Percentiles rank a stretch among this genome's conserved stretches.
These are phyloP conservation scores for Emericellopsis atlantica DNA, from an alignment of 2,329 filamentous ascomycete species.

Conservation along the genomic window DNA sequence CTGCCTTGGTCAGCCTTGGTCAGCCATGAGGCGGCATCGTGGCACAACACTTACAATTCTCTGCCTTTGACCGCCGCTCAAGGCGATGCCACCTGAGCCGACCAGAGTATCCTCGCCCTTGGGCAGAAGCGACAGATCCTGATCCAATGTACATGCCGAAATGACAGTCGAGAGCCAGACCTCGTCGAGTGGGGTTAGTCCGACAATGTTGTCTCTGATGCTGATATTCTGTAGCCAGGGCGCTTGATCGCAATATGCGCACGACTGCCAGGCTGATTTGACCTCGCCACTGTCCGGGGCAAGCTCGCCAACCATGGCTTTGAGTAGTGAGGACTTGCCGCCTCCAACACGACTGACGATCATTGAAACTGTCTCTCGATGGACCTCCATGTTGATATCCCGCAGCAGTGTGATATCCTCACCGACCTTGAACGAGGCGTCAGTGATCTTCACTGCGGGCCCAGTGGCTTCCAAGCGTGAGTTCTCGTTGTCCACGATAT, in stretches of 20 bases:
- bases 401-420: slow-evolving; percentile 9
- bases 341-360: slow-evolving; percentile 21
- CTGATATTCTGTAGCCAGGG: slow-evolving; percentile 29
- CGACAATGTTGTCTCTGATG: slow-evolving; percentile 25
- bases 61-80: slow-evolving; percentile 22
- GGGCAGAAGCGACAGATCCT: slow-evolving; percentile 13
- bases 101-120: slow-evolving; percentile 12
- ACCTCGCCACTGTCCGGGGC: slow-evolving; percentile 11
- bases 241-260: slow-evolving; percentile 28
- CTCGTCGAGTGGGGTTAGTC: slow-evolving; percentile 8
- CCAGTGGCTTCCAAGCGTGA: too few relatives aligned
- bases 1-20: slow-evolving; percentile 4
- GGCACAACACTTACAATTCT: slow-evolving; percentile 12
- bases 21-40: background rate
- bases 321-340: slow-evolving; percentile 27
- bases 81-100: slow-evolving; percentile 17
- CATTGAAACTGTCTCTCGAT: slow-evolving; percentile 12
- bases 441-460: slow-evolving; percentile 1
- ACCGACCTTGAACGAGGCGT: slow-evolving; percentile 7
- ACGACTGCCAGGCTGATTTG: slow-evolving; percentile 9
- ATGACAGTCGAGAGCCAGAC: slow-evolving; percentile 17
- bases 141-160: slow-evolving; percentile 17
- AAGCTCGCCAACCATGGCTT: slow-evolving; percentile 23
- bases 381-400: slow-evolving; percentile 10
- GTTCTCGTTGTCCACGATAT: background rate